phyloP scores from a whole-genome alignment of 192 early-diverging fungal genomes.

The Backusella circina region DNA sequence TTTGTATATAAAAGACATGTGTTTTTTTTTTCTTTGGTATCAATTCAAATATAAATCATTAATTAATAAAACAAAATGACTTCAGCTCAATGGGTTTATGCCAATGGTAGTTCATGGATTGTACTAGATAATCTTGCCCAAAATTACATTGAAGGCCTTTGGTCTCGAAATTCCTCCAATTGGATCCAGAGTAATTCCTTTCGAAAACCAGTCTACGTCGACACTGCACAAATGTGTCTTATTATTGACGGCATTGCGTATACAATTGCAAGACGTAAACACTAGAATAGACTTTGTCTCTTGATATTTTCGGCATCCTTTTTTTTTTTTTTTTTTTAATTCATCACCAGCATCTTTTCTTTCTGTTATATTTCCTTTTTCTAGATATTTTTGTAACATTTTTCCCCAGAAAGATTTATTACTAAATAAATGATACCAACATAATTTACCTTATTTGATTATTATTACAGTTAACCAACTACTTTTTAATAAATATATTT shows the following conservation, averaged over 20 bases:
- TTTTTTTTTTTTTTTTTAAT: not conserved
- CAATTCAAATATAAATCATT: not conserved
- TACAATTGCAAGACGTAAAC: not conserved
- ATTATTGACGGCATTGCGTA: not conserved
- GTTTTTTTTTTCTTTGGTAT: not conserved
- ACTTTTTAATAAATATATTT: not conserved
- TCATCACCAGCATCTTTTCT: not conserved
- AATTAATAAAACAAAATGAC: not conserved
- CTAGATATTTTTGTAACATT: not conserved
- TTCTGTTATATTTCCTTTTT: not conserved
- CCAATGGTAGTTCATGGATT: not conserved
- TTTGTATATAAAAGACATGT: not conserved
- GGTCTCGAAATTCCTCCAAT: not conserved
- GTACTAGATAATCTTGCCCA: not conserved
- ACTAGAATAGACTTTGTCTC: not conserved
- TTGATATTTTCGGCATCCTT: not conserved
- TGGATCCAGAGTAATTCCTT: not conserved
- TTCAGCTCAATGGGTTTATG: not conserved
- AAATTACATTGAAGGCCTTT: not conserved
- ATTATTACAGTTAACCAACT: not conserved
- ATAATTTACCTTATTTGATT: not conserved
- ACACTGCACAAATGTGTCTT: not conserved
- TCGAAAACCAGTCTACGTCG: not conserved
- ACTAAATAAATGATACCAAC: not conserved
- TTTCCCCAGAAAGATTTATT: not conserved